Percentiles rank a stretch among this genome's conserved stretches.
phyloP scores from a whole-genome alignment of 2,329 filamentous ascomycete genomes.

The Xylaria sp. region DNA sequence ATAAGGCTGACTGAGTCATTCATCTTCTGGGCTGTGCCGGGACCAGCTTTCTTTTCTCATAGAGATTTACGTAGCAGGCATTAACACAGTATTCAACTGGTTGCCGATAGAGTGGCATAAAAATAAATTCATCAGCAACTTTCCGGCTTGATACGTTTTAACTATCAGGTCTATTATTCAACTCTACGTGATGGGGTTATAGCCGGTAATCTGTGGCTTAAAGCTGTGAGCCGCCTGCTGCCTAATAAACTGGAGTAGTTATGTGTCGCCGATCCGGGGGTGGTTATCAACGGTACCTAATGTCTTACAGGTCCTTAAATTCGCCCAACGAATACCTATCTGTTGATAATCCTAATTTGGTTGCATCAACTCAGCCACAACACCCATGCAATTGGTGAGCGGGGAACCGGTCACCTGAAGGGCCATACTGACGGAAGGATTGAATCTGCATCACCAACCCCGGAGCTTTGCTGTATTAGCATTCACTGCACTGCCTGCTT shows the following conservation, averaged over 20 bases:
- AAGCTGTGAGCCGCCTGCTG: conserved; percentile 24
- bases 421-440: conserved; percentile 6
- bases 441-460: conserved; percentile 3
- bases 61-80: neutral
- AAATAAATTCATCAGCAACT: neutral
- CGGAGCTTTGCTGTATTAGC: conserved; percentile 5
- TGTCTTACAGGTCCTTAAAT: conserved; percentile 23
- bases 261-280: conserved; percentile 18
- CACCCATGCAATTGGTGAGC: neutral
- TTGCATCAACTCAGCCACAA: conserved; percentile 30
- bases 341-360: conserved; percentile 7
- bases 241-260: conserved; percentile 27
- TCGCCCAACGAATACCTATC: conserved; percentile 20
- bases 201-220: conserved; percentile 25
- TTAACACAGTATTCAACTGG: neutral
- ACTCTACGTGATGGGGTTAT: neutral
- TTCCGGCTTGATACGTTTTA: neutral
- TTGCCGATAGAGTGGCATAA: neutral
- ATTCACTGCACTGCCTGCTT: conserved; percentile 1
- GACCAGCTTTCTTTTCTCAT: neutral
- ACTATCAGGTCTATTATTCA: neutral
- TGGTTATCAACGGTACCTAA: conserved; percentile 1
- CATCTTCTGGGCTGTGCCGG: neutral
- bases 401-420: conserved; percentile 1
- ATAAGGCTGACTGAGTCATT: conserved; percentile 32